phyloP scores from a whole-genome alignment of 139 green algal genomes.

The Coccomyxa sp. region DNA sequence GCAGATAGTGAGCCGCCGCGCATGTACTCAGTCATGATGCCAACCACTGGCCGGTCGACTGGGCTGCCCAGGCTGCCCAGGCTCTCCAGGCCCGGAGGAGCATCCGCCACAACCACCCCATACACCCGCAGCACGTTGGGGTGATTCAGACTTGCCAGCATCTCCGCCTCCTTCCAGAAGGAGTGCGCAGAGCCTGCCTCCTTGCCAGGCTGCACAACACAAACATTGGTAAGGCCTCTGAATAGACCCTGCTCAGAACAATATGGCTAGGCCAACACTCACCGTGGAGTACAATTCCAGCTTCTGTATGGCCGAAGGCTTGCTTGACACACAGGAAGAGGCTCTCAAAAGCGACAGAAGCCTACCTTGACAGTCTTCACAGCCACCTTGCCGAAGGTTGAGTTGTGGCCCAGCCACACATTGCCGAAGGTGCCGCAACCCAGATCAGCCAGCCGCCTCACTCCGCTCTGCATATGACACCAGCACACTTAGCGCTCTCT shows the following conservation, averaged over 20 bases:
- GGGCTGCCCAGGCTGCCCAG: too few relatives aligned
- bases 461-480: conserved; percentile 31
- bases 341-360: background rate
- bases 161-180: conserved; percentile 80
- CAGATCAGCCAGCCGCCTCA: conserved; percentile 61
- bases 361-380: conserved; percentile 82
- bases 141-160: conserved; percentile 82
- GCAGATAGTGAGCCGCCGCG: conserved; percentile 56
- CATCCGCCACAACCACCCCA: conserved; percentile 75
- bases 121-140: conserved; percentile 93
- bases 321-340: too few relatives aligned
- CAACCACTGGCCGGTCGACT: conserved; percentile 37
- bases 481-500: too few relatives aligned
- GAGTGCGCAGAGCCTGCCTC: conserved; percentile 54
- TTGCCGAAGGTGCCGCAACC: conserved; percentile 79
- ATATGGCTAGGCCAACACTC: too few relatives aligned
- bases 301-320: too few relatives aligned
- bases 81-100: too few relatives aligned
- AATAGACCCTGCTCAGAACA: too few relatives aligned
- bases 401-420: conserved; percentile 60
- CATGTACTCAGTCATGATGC: conserved; percentile 90
- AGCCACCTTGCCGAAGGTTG: conserved; percentile 68
- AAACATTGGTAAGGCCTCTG: too few relatives aligned
- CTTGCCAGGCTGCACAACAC: conserved; percentile 38
- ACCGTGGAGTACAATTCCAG: background rate